Evolutionary conservation across 2,329 filamentous ascomycete species (phyloP).

Genomic region (Epichloe scottii): DNA sequence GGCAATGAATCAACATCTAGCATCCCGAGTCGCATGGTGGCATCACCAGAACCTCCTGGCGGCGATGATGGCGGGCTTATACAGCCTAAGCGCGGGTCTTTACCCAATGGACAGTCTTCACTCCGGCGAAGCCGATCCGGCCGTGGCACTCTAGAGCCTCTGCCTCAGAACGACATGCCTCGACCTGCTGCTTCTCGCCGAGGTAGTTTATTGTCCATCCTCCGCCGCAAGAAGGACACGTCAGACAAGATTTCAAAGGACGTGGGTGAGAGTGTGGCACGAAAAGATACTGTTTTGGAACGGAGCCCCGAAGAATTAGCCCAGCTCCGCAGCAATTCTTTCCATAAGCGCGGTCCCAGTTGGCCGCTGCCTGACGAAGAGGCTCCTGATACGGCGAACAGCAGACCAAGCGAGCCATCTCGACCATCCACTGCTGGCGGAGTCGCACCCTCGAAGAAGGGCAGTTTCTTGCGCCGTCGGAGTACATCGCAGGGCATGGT

Average conservation of each 20-base stretch:
- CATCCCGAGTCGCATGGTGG: constrained; percentile 5
- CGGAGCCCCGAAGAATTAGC: constrained; percentile 40
- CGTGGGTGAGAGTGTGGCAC: constrained; percentile 42
- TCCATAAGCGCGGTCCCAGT: constrained; percentile 17
- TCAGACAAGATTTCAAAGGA: constrained; percentile 42
- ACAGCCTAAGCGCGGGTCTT: constrained; percentile 9
- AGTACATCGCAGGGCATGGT: constrained; percentile 23
- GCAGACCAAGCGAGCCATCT: constrained; percentile 13
- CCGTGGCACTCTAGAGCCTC: constrained; percentile 22
- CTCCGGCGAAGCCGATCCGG: constrained; percentile 31
- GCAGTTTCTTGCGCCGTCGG: constrained; percentile 22
- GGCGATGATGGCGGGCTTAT: constrained; percentile 42
- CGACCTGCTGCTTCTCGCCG: constrained; percentile 18
- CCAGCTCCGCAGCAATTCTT: constrained; percentile 26
- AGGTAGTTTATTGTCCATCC: constrained; percentile 42
- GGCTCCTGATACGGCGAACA: constrained; percentile 17
- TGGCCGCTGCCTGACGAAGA: constrained; percentile 22
- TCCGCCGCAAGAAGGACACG: constrained; percentile 49
- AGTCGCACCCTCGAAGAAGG: constrained; percentile 11
- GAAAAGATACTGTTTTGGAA: constrained; percentile 50
- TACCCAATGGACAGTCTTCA: constrained; percentile 9
- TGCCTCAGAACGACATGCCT: constrained; percentile 8
- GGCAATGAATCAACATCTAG: constrained; percentile 7
- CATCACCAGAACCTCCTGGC: constrained; percentile 48
- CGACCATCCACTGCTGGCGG: constrained; percentile 25